Base-by-base conservation (phyloP, 208 protist genomes). In the Leptomonas pyrrhocoris region DNA sequence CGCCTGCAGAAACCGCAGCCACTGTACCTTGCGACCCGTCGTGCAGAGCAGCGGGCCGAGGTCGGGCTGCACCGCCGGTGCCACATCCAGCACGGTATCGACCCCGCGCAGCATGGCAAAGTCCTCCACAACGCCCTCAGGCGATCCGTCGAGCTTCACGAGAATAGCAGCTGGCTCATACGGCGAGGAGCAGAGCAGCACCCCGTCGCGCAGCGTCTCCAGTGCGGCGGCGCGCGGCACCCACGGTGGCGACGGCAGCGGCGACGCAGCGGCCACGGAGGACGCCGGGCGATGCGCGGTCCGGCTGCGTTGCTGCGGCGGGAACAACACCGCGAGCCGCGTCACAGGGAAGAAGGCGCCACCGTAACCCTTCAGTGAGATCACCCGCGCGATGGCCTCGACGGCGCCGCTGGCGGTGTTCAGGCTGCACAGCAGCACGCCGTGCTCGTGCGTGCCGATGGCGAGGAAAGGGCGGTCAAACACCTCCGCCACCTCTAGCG, bases 391-490 rank as follows among this genome's bases (percentile, higher is more conserved):
- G 21, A 89, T 68, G 48, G 31, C 23, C 36, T 58, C 36, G 7
- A 89, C 62, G 31, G 51, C 73, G 11, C 42, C 83, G 46, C 61
- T 82, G 16, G 28, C 28, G 21, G 46, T 46, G 42, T 76, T 73
- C 19, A 87, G 68, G n/a, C 53, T 57, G 70, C 77, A 93, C 31
- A 91, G 51, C 34, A 95, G 63, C 6, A 88, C 82, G 27, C 90
- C 87, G 66, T 91, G 85, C 38, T 82, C 77, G 34, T 85, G 60
- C 21, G 90, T 95, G 58, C 87, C 87, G 23, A 95, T 74, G 40
- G 82, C 83, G 8, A 95, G 27, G 38, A 92, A 84, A 21, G 72
- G 73, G 8, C 80, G 70, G 12, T 81, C 74, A 9, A 68, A 73
- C 0, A 92, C 43, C 73, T 93, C 85, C 51, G 69, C 76, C 28